Evolutionary conservation across 306 rosid species (phyloP).

Genomic region (Clitoria ternatea): DNA sequence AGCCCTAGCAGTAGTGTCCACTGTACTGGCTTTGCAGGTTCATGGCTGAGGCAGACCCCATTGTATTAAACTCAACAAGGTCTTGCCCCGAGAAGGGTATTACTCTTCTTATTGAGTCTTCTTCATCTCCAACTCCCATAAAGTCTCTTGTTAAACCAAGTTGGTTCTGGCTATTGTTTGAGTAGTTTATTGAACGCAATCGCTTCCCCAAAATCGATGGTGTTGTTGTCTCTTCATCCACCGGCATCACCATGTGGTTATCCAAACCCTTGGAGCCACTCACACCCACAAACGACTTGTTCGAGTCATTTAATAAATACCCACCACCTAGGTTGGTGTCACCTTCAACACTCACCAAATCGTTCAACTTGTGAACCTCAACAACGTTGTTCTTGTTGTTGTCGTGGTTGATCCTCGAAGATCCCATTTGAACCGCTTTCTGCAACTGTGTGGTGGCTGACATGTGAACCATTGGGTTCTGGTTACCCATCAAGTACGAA

Average conservation of each 20-base stretch:
- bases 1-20: conserved; percentile 32
- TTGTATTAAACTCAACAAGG: conserved; percentile 48
- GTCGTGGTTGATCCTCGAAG: conserved; percentile 39
- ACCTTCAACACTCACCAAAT: conserved; percentile 33
- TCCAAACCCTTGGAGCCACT: conserved; percentile 10
- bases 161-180: conserved; percentile 27
- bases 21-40: conserved; percentile 39
- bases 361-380: conserved; percentile 31
- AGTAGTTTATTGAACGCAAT: background rate
- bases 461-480: conserved; percentile 46
- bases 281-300: conserved; percentile 21
- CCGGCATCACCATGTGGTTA: conserved; percentile 11
- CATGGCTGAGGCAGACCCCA: conserved; percentile 35
- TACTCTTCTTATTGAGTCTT: conserved; percentile 20
- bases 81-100: conserved; percentile 52
- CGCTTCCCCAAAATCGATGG: background rate
- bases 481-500: conserved; percentile 31
- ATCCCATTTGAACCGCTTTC: conserved; percentile 62
- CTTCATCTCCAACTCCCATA: conserved; percentile 64
- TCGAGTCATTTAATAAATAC: conserved; percentile 19
- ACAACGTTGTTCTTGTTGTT: background rate
- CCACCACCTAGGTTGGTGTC: conserved; percentile 6
- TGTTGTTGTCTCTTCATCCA: conserved; percentile 1
- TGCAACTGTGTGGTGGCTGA: conserved; percentile 65
- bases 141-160: conserved; percentile 74